Base-by-base conservation (phyloP, 2,329 filamentous ascomycete species). In the Rutstroemia sp. region DNA sequence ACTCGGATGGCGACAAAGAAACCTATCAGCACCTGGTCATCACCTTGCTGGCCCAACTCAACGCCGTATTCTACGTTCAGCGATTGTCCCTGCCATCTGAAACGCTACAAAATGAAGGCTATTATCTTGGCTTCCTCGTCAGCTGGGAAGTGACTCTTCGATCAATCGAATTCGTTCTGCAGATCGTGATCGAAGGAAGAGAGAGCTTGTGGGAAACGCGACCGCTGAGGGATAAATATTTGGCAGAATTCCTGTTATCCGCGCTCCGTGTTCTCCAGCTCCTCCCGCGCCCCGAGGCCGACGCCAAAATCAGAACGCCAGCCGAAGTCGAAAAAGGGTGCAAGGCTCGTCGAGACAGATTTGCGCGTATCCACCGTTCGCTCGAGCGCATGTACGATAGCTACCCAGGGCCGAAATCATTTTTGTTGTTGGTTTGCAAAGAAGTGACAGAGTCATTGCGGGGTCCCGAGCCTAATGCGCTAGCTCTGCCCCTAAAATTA, bases 71-170 rank as follows among this genome's bases (percentile, higher is more conserved):
- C 63, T 68, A 69, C 54, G 62, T 73, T 46, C 73, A 75, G 58
- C 65, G 73, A n/a, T 61, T 74, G 16, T 71, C 72, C 1, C 53
- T 75, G n/a, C 72, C 72, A 1, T 64, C 70, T 23, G 69, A 71
- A 46, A 68, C 65, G 34, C 54, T 67, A 46, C 70, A 51, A 27
- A 23, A 71, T 42, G 52, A 68, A 2, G 70, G 70, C 42, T 68
- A 67, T 60, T 71, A 73, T 59, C 62, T 74, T 14, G 71, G 72
- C 5, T 70, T 71, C 53, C 63, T 75, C 10, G 69, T 68, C 0
- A 73, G 70, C 58, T 75, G 72, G 73, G 72, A 75, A 57, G 68
- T 72, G 44, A 69, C 70, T 10, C 54, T 72, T 49, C 67, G 73
- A 19, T 65, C 67, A 10, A 63, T 74, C 6, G 73, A 74, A 57